Evolutionary conservation across 1,139 yeast species (phyloP).

Genomic region (Yamadazyma songkhlaensis): DNA sequence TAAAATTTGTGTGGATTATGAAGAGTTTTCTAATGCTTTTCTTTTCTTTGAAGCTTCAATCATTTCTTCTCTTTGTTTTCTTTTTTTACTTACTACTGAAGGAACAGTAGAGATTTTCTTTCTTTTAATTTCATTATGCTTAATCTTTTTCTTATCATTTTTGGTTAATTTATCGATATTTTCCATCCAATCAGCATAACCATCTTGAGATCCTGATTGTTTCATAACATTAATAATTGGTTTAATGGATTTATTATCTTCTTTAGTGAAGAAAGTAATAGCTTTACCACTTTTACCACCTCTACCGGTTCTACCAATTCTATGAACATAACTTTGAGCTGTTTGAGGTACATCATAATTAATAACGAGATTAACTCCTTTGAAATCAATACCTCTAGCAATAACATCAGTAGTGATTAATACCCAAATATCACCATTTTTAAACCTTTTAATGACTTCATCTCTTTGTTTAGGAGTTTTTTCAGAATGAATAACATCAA

Average conservation of each 20-base stretch:
- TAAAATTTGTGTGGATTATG: not conserved
- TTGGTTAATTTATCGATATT: conserved; percentile 66
- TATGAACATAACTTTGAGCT: conserved; percentile 93
- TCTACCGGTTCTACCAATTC: conserved; percentile 99
- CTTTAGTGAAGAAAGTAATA: conserved; percentile 89
- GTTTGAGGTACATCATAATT: conserved; percentile 95
- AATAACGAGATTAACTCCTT: conserved; percentile 90
- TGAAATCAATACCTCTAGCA: conserved; percentile 96
- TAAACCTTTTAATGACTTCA: conserved; percentile 77
- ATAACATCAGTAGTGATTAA: conserved; percentile 94
- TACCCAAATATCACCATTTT: conserved; percentile 91
- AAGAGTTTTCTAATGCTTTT: conserved; percentile 20
- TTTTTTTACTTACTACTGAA: conserved; percentile 59
- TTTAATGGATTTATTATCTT: conserved; percentile 72
- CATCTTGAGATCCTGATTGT: conserved; percentile 75
- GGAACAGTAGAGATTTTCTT: conserved; percentile 87
- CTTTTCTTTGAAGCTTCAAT: conserved; percentile 75
- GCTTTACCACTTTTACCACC: conserved; percentile 88
- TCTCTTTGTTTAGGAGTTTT: conserved; percentile 89
- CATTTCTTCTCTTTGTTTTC: conserved; percentile 66
- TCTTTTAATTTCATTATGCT: conserved; percentile 61
- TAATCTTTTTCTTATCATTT: conserved; percentile 62
- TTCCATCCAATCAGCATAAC: conserved; percentile 79
- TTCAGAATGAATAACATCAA: conserved; percentile 95
- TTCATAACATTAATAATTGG: conserved; percentile 93